A percentile compares a stretch with the other conserved stretches of the same genome.
phyloP scores from a whole-genome alignment of 2,329 filamentous ascomycete species.

The Leptoxyphium fumago region DNA sequence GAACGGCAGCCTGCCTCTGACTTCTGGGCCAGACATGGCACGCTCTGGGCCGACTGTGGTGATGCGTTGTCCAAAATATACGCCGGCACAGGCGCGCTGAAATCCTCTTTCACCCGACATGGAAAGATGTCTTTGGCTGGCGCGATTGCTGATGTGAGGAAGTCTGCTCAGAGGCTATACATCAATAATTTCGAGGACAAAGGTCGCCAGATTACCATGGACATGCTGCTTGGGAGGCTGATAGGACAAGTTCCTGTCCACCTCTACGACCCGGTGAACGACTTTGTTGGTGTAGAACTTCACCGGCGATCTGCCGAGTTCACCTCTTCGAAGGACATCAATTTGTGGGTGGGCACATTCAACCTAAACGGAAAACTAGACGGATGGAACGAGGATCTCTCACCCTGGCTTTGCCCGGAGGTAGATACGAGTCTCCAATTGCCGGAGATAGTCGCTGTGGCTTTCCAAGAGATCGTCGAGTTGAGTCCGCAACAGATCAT shows the following conservation, averaged over 20 bases:
- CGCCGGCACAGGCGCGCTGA: constrained; percentile 86
- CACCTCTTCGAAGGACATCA: constrained; percentile 57
- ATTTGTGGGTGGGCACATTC: constrained; percentile 78
- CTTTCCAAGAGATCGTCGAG: constrained; percentile 97
- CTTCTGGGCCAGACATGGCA: constrained; percentile 85
- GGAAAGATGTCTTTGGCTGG: constrained; percentile 94
- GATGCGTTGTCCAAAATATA: constrained; percentile 91
- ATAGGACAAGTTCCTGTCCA: constrained; percentile 73
- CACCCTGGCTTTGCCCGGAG: constrained; percentile 68
- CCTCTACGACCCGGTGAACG: constrained; percentile 87
- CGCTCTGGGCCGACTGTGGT: constrained; percentile 92
- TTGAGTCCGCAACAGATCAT: constrained; percentile 96
- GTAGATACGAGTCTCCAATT: constrained; percentile 42
- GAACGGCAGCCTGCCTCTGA: constrained; percentile 53
- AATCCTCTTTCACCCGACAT: constrained; percentile 83
- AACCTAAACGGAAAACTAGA: constrained; percentile 82
- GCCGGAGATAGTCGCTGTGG: constrained; percentile 77
- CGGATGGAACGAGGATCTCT: constrained; percentile 65
- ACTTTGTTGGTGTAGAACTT: constrained; percentile 70
- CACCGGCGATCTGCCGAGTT: constrained; percentile 52
- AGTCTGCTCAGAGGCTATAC: constrained; percentile 85
- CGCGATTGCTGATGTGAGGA: constrained; percentile 84
- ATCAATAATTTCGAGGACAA: constrained; percentile 98
- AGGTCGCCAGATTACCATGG: constrained; percentile 82
- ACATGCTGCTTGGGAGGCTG: constrained; percentile 77